Base-by-base conservation (phyloP, 768 basidiomycete species). In the Naganishia kalamii region DNA sequence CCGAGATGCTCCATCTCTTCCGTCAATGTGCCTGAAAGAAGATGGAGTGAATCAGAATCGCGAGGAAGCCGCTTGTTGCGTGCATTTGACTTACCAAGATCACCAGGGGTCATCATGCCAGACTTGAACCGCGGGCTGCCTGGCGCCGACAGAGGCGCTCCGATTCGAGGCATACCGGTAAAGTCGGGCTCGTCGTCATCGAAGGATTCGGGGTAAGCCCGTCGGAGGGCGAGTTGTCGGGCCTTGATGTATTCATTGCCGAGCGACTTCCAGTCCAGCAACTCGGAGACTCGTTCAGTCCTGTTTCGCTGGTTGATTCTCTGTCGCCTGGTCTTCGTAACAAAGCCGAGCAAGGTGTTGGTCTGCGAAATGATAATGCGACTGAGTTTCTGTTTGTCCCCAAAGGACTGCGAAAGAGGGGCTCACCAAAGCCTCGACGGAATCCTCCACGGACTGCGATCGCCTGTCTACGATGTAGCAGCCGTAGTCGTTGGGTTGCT, bases 221-320 rank as follows among this genome's bases (percentile, higher is more conserved):
- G 82, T 70, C 94, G 82, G 65, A 99, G 82, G 19, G 91, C 90
- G 59, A 97, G 81, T 79, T 94, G 92, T 44, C 96, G 82, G 27
- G 91, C 89, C 81, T 97, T 99, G 77, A 88, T 87, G 79, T 99
- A 99, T 79, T 99, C 96, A 68, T 98, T 84, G 1, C 96, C 96
- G 32, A 99, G 81, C 19, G 75, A 72, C 82, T 99, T 99, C 96
- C 96, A 98, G 77, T 99, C 96, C 66, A 99, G 82, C 63, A 99
- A 79, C 17, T 94, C 94, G 54, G 86, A 88, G 19, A 99, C 82
- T 29, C 96, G 85, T 77, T 99, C 96, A 61, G 97, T 94, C 46
- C 96, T 86, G 81, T 98, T 99, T 33, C 96, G 88, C 80, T 98
- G 96, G 80, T 99, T 98, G 79, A 98, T 98, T 52, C 96, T 85